A percentile compares a stretch with the other conserved stretches of the same genome.
These are phyloP conservation scores for Xerocomus minutiporus DNA, from an alignment of 1,284 basidiomycete species.

Conservation along the genomic window DNA sequence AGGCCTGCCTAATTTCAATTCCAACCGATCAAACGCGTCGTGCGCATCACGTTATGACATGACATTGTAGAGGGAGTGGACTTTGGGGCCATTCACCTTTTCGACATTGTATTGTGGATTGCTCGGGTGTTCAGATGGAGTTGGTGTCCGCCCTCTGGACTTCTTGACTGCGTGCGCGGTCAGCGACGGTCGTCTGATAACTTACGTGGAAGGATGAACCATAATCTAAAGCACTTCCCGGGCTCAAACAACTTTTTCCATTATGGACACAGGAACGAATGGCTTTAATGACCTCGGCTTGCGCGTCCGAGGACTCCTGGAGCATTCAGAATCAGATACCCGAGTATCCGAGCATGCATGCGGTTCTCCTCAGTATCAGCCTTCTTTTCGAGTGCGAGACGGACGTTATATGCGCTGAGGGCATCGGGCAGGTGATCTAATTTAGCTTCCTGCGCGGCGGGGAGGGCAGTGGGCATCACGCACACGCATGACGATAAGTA, in stretches of 20 bases:
- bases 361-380: not conserved
- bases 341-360: not conserved
- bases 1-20: not conserved
- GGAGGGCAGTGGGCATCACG: too few relatives aligned
- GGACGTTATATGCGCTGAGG: not conserved
- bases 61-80: not conserved
- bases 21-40: not conserved
- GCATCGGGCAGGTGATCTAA: not conserved
- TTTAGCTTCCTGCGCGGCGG: too few relatives aligned
- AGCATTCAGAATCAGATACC: not conserved
- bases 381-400: not conserved
- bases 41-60: not conserved
- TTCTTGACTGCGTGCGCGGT: not conserved
- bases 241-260: too few relatives aligned
- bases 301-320: not conserved
- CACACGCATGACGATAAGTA: too few relatives aligned
- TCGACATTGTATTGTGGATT: not conserved
- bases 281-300: not conserved
- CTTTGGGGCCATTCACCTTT: not conserved
- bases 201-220: not conserved
- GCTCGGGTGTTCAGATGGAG: not conserved
- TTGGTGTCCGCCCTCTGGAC: not conserved
- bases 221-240: not conserved
- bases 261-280: not conserved
- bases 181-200: not conserved